Percentiles rank a stretch among this genome's conserved stretches.
phyloP scores from a whole-genome alignment of 2,329 filamentous ascomycete genomes.

The Aspergillus aculeatinus region DNA sequence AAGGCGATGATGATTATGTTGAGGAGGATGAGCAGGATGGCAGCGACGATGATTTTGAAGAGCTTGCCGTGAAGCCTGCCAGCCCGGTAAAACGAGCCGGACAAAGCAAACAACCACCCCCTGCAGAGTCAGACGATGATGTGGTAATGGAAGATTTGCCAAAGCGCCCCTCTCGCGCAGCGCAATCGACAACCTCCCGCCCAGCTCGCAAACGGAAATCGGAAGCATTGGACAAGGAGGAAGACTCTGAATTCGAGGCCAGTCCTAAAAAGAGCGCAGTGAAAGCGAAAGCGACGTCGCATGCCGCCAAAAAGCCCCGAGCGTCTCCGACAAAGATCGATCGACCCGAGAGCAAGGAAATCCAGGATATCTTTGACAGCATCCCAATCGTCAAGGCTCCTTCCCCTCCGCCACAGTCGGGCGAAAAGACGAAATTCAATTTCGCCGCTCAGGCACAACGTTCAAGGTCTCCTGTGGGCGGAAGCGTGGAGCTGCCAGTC shows the following conservation, averaged over 20 bases:
- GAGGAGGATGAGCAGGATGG: constrained; percentile 52
- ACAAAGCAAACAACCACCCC: constrained; percentile 34
- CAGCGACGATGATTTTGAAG: constrained; percentile 63
- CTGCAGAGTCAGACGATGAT: constrained; percentile 44
- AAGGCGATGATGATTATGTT: constrained; percentile 67
- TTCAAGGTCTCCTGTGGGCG: constrained; percentile 62
- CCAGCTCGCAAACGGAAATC: constrained; percentile 57
- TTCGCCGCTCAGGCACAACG: constrained; percentile 64
- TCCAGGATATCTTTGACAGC: constrained; percentile 82
- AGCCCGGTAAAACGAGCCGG: constrained; percentile 48
- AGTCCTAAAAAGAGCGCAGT: constrained; percentile 57
- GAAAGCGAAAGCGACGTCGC: constrained; percentile 34
- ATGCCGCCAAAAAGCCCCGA: constrained; percentile 49
- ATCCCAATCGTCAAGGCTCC: constrained; percentile 82
- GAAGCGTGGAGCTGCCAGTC: constrained; percentile 69
- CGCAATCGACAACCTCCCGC: constrained; percentile 41
- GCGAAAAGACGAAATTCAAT: constrained; percentile 71
- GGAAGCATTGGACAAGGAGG: constrained; percentile 52
- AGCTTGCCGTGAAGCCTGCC: constrained; percentile 62
- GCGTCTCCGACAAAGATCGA: constrained; percentile 65
- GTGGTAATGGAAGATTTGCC: constrained; percentile 55
- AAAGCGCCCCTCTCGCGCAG: constrained; percentile 48
- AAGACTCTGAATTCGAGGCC: constrained; percentile 56
- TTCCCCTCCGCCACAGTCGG: constrained; percentile 72
- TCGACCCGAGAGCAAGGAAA: constrained; percentile 65